These are phyloP conservation scores for Trichoderma reesei DNA, from an alignment of 495 filamentous ascomycete genomes.

Conservation along the genomic window DNA sequence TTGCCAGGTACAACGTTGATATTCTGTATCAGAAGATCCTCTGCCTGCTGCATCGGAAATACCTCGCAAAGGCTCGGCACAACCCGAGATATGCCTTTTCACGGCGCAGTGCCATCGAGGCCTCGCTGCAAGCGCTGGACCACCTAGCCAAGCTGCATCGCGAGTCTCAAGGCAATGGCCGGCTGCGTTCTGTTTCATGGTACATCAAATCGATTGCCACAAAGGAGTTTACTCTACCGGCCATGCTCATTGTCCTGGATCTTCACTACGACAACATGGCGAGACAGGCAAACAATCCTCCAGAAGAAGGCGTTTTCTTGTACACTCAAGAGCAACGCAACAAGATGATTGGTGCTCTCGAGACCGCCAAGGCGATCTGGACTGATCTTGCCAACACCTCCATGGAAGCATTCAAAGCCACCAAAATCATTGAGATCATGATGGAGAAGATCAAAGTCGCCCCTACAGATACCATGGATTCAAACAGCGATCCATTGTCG, in stretches of 20 bases:
- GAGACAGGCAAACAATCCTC: slow-evolving; percentile 16
- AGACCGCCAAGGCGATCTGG: slow-evolving; percentile 69
- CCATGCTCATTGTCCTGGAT: slow-evolving; percentile 81
- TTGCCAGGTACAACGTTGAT: slow-evolving; percentile 72
- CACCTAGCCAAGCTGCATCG: slow-evolving; percentile 67
- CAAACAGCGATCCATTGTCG: slow-evolving; percentile 11
- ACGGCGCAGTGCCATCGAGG: slow-evolving; percentile 68
- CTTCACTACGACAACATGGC: slow-evolving; percentile 45
- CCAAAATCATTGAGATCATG: slow-evolving; percentile 67
- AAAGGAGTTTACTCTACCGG: slow-evolving; percentile 77
- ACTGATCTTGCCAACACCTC: slow-evolving; percentile 59
- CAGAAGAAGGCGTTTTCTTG: slow-evolving; percentile 43
- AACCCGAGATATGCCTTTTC: slow-evolving; percentile 74
- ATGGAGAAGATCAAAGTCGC: slow-evolving; percentile 56
- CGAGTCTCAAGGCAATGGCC: slow-evolving; percentile 64
- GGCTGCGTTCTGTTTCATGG: slow-evolving; percentile 61
- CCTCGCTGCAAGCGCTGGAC: slow-evolving; percentile 63
- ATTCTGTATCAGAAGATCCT: slow-evolving; percentile 75
- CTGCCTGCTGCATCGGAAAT: slow-evolving; percentile 76
- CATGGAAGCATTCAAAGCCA: slow-evolving; percentile 85
- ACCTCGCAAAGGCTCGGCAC: slow-evolving; percentile 56
- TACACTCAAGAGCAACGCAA: slow-evolving; percentile 63
- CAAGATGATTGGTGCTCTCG: slow-evolving; percentile 66
- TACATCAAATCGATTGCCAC: slow-evolving; percentile 68
- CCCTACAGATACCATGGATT: slow-evolving; percentile 15